Conservation (phyloP, 1,284 basidiomycete species). For the Melanopsichium pennsylvanicum region DNA sequence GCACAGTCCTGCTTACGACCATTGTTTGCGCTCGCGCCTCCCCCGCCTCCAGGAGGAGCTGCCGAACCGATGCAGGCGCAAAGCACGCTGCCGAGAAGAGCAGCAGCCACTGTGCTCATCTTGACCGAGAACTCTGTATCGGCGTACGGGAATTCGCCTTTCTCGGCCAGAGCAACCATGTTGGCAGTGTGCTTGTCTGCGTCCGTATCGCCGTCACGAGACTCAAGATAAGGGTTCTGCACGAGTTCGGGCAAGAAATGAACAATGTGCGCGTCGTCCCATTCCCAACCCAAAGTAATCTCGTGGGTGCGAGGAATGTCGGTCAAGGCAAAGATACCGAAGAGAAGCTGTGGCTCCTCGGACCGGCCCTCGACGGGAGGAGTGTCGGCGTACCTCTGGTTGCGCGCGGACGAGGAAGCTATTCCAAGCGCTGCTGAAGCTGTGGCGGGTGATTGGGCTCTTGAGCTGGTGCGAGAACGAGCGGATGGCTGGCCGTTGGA, state of each 20-base stretch:
- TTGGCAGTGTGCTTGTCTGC: conserved; percentile 41
- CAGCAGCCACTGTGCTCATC: conserved; percentile 56
- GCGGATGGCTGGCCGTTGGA: conserved; percentile 22
- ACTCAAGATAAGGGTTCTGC: conserved; percentile 66
- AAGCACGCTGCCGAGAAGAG: conserved; percentile 54
- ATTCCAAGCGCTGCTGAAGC: neutral
- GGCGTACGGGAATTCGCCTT: conserved; percentile 62
- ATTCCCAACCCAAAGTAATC: conserved; percentile 91
- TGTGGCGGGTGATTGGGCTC: conserved; percentile 27
- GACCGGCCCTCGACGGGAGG: conserved; percentile 28
- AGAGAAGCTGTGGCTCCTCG: conserved; percentile 72
- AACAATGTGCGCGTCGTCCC: conserved; percentile 90
- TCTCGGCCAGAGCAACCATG: conserved; percentile 46
- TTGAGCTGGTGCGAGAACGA: conserved; percentile 32
- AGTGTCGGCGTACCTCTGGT: conserved; percentile 43
- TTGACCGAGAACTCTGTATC: conserved; percentile 56
- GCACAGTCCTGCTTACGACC: conserved; percentile 62
- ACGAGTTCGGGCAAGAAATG: conserved; percentile 80
- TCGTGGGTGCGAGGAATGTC: conserved; percentile 84
- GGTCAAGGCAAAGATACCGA: conserved; percentile 82
- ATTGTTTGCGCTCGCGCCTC: conserved; percentile 55
- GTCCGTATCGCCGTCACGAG: conserved; percentile 15
- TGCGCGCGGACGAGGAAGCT: conserved; percentile 4
- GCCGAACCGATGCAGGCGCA: conserved; percentile 62
- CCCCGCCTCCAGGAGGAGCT: conserved; percentile 52